Conservation (phyloP, 352 stramenopile species). For the Phytopythium ostracodes region DNA sequence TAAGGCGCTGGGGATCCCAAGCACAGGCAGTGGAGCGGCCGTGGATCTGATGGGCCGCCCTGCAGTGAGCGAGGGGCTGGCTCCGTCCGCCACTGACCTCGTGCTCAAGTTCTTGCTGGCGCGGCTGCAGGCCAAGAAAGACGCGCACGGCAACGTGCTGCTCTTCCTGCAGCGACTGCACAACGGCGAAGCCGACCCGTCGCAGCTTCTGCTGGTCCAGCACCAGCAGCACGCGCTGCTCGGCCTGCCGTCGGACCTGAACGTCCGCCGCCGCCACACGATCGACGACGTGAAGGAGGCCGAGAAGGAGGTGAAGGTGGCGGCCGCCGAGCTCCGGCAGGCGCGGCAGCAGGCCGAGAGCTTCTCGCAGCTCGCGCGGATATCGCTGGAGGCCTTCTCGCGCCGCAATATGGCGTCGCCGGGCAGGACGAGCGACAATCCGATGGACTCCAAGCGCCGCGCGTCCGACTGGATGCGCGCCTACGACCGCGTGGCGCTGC, state of each 20-base stretch:
- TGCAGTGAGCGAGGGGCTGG: neutral
- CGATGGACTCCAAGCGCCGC: constrained; percentile 6
- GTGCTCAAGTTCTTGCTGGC: constrained; percentile 71
- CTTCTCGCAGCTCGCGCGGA: constrained; percentile 64
- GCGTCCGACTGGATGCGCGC: constrained; percentile 54
- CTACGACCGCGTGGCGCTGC: constrained; percentile 62
- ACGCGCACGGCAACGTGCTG: constrained; percentile 31
- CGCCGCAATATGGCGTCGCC: constrained; percentile 12
- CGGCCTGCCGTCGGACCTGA: constrained; percentile 43
- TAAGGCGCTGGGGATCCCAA: constrained; percentile 10
- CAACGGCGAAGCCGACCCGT: constrained; percentile 57
- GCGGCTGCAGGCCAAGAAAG: constrained; percentile 58
- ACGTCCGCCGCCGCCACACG: constrained; percentile 66
- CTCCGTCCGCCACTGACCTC: constrained; percentile 23
- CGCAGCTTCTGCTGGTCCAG: constrained; percentile 39
- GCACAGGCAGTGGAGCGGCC: no score
- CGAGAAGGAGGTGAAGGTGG: constrained; percentile 65
- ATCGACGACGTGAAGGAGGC: constrained; percentile 76
- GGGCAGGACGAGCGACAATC: constrained; percentile 3
- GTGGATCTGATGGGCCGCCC: neutral
- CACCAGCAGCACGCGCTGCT: neutral
- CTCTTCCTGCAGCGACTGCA: constrained; percentile 71
- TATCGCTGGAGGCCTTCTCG: constrained; percentile 62
- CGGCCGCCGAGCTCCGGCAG: constrained; percentile 68
- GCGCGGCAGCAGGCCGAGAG: constrained; percentile 67